phyloP scores from a whole-genome alignment of 1,284 basidiomycete species.

The Vanrija humicola region DNA sequence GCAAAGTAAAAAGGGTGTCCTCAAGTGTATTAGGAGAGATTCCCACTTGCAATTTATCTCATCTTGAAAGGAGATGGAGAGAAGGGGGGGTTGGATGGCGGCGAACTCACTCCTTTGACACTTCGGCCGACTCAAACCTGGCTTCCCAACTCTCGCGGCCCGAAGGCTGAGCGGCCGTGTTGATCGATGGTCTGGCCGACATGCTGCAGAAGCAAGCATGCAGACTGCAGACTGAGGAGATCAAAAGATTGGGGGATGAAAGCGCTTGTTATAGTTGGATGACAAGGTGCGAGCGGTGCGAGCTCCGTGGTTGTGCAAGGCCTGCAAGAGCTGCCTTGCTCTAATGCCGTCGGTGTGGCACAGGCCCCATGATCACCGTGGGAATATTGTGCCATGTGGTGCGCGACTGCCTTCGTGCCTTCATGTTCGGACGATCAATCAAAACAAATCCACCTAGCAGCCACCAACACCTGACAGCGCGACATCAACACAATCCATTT shows the following conservation, averaged over 20 bases:
- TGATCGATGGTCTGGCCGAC: conserved; percentile 12
- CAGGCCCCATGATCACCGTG: too few relatives aligned
- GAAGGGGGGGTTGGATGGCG: conserved; percentile 5
- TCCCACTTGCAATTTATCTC: conserved; percentile 56
- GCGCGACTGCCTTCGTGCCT: too few relatives aligned
- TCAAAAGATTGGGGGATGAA: background rate
- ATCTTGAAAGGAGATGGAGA: conserved; percentile 44
- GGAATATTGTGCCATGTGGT: too few relatives aligned
- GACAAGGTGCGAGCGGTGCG: background rate
- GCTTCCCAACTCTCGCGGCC: conserved; percentile 47
- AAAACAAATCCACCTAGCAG: too few relatives aligned
- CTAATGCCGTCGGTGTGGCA: too few relatives aligned
- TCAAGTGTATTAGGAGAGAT: conserved; percentile 58
- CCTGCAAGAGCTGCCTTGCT: too few relatives aligned
- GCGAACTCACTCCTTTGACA: conserved; percentile 54
- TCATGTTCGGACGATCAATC: too few relatives aligned
- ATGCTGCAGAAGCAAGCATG: conserved; percentile 7
- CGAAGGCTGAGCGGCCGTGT: conserved; percentile 9
- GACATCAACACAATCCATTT: too few relatives aligned
- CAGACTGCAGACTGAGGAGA: background rate
- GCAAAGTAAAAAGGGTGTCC: conserved; percentile 50
- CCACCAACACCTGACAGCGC: too few relatives aligned
- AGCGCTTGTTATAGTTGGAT: background rate
- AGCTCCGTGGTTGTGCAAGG: background rate
- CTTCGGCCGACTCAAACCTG: conserved; percentile 50